These are phyloP conservation scores for Zoysia pacifica DNA, from an alignment of 176 grass and related monocot genomes.

Conservation along the genomic window DNA sequence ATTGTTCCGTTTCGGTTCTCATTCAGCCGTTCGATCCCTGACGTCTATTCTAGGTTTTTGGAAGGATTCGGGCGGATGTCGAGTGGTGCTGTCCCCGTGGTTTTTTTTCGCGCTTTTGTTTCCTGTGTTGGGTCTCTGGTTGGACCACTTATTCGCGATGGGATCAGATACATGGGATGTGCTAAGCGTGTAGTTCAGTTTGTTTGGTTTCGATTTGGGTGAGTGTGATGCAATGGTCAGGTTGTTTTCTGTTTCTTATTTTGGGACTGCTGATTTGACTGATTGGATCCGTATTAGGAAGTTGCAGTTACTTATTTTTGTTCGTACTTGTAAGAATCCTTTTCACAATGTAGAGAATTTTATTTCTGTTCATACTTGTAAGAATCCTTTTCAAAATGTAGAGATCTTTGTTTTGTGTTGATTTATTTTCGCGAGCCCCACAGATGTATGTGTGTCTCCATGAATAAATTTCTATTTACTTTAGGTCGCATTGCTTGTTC, in stretches of 20 bases:
- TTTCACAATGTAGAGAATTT: background rate
- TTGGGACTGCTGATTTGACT: slow-evolving; percentile 11
- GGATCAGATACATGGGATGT: background rate
- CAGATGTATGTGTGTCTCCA: background rate
- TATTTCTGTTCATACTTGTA: background rate
- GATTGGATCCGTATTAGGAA: background rate
- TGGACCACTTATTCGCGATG: background rate
- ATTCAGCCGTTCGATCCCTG: slow-evolving; percentile 3
- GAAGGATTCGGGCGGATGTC: background rate
- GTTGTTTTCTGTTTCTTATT: background rate
- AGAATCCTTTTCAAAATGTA: background rate
- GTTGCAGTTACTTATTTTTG: background rate
- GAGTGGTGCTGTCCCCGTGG: background rate
- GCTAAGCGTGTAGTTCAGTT: background rate
- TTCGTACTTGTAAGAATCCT: background rate
- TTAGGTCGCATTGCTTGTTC: background rate
- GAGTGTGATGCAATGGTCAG: slow-evolving; percentile 27
- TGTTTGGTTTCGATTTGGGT: slow-evolving; percentile 11
- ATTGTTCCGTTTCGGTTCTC: background rate
- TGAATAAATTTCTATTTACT: background rate
- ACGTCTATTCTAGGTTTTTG: background rate
- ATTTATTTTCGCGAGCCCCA: background rate
- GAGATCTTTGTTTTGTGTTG: background rate
- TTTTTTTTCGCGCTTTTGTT: slow-evolving; percentile 2
- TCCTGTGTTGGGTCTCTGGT: background rate